Evolutionary conservation across 2,329 filamentous ascomycete species (phyloP).

Genomic region (Cytospora schulzeri): DNA sequence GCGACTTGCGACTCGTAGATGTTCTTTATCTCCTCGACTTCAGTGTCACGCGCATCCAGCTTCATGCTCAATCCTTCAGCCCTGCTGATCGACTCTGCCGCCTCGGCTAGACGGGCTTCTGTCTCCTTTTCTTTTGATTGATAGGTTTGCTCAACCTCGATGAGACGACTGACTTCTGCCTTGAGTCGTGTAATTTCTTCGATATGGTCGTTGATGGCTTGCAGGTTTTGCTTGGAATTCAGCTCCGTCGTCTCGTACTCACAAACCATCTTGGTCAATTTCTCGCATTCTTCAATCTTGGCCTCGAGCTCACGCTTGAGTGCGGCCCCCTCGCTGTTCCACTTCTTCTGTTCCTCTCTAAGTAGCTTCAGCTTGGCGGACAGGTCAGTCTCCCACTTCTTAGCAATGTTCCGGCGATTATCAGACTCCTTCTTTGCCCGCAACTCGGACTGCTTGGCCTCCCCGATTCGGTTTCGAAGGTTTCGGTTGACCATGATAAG

Average conservation of each 20-base stretch:
- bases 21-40: constrained; percentile 46
- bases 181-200: constrained; percentile 63
- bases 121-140: constrained; percentile 66
- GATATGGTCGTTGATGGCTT: constrained; percentile 62
- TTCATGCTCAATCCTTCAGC: constrained; percentile 62
- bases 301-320: constrained; percentile 61
- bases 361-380: constrained; percentile 66
- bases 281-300: constrained; percentile 62
- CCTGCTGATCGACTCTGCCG: constrained; percentile 59
- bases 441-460: constrained; percentile 69
- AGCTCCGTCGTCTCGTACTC: constrained; percentile 70
- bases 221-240: constrained; percentile 63
- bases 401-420: constrained; percentile 70
- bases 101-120: constrained; percentile 57
- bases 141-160: constrained; percentile 62
- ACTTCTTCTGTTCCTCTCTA: constrained; percentile 70
- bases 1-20: constrained; percentile 53
- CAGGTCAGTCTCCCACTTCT: constrained; percentile 77
- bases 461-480: constrained; percentile 71
- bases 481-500: constrained; percentile 75
- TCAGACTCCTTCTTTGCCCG: constrained; percentile 73
- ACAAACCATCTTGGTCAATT: constrained; percentile 66
- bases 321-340: constrained; percentile 57
- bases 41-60: constrained; percentile 53
- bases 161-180: constrained; percentile 60